Base-by-base conservation (phyloP, 225 moss, liverwort and hornwort genomes). In the Sphagnum contortum region DNA sequence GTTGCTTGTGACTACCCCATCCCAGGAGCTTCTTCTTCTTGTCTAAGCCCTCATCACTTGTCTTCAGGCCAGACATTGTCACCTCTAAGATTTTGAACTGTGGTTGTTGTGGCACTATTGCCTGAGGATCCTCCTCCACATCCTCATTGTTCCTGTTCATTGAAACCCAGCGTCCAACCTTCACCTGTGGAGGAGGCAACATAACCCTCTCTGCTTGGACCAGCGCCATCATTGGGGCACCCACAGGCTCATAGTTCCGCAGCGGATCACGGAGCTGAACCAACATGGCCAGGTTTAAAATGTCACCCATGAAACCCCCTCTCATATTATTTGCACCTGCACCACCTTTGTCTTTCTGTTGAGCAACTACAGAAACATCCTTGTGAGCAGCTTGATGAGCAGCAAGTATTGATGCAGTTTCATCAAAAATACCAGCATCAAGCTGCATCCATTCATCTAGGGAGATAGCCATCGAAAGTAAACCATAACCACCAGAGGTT, bases 371-470 rank as follows among this genome's bases (percentile, higher is more conserved):
- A 6, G 78, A 46, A 14, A 81, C 55, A 65, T 83, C 77, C 66
- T 74, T 77, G 9, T 73, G 68, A 46, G 78, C 78, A 49, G 59
- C 75, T 14, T 73, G 81, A 63, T 86, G 89, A 50, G 84, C 84
- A 54, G 87, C 79, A 69, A 86, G 72, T 49, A 88, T 72, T 71
- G 84, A 79, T n/a, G 82, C 70, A 44, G 79, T 75, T 5, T 87
- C 79, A 3, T 80, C 81, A 45, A 72, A 69, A 5, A 64, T 75
- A 8, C 84, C 84, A 7, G 82, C 76, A 68, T 88, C 84, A 49
- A 88, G 84, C 45, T 82, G 79, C 79, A 88, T 84, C 93, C 93
- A 90, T 67, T 91, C 94, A 60, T 89, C 91, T 71, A 94, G 73
- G 11, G 87, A 89, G 8, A 29, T 29, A 29, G 29, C 29, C 29